Evolutionary conservation across 2,329 filamentous ascomycete genomes (phyloP).

Genomic region (Fonsecaea nubica): DNA sequence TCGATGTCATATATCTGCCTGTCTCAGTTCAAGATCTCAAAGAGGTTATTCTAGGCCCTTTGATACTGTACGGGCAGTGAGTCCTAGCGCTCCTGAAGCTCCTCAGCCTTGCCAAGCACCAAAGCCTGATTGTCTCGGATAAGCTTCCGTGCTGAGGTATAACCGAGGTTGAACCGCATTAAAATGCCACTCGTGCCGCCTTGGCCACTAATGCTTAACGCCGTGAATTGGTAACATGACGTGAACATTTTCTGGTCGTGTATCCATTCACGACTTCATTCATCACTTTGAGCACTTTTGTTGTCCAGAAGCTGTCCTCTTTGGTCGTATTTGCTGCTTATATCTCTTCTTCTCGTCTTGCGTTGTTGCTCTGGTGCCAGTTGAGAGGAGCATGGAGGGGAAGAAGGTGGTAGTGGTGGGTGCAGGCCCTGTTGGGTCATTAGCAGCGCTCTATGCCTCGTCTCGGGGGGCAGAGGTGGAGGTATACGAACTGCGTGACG

Average conservation of each 20-base stretch:
- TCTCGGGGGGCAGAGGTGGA: conserved; percentile 87
- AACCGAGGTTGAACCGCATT: conserved; percentile 1
- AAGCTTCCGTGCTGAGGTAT: background rate
- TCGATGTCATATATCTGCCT: background rate
- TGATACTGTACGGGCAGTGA: background rate
- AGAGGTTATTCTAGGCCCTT: background rate
- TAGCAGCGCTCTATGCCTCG: conserved; percentile 92
- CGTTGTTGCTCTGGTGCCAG: background rate
- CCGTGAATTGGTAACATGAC: background rate
- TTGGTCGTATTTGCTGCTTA: background rate
- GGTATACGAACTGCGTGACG: conserved; percentile 89
- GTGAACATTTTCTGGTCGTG: background rate
- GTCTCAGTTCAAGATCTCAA: background rate
- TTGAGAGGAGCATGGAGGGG: conserved; percentile 26
- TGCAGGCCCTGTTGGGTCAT: conserved; percentile 88
- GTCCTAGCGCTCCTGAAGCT: background rate
- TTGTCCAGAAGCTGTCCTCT: background rate
- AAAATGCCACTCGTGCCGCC: background rate
- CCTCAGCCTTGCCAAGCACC: conserved; percentile 4
- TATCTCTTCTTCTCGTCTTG: background rate
- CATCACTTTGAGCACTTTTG: conserved; percentile 3
- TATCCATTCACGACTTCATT: background rate
- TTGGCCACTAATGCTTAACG: too few relatives aligned
- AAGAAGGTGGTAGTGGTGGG: conserved; percentile 84
- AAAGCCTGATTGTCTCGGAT: background rate